These are phyloP conservation scores for Mycena filopes DNA, from an alignment of 768 basidiomycete species.

Conservation along the genomic window DNA sequence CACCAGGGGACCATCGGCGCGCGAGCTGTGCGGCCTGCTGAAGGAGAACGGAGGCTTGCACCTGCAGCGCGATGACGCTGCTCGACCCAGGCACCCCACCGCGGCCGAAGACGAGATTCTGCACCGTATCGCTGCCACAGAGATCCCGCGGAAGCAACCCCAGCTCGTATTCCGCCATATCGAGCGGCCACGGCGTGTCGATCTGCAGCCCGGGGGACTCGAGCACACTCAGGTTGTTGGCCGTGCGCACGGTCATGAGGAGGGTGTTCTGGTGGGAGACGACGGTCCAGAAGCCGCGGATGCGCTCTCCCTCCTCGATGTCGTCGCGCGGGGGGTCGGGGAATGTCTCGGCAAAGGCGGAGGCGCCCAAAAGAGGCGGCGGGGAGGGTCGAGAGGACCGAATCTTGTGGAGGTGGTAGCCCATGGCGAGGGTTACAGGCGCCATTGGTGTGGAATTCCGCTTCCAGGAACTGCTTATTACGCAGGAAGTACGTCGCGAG, in stretches of 20 bases:
- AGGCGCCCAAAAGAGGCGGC: slow-evolving; percentile 24
- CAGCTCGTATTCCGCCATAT: slow-evolving; percentile 26
- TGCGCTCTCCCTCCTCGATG: slow-evolving; percentile 36
- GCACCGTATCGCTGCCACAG: slow-evolving; percentile 23
- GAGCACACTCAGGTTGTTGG: slow-evolving; percentile 29
- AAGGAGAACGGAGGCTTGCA: slow-evolving; percentile 34
- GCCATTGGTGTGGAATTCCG: slow-evolving; percentile 32
- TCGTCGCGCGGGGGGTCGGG: slow-evolving; percentile 27
- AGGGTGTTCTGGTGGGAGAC: slow-evolving; percentile 31
- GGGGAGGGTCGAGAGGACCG: slow-evolving; percentile 25
- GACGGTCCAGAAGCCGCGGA: slow-evolving; percentile 37
- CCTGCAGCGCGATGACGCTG: slow-evolving; percentile 20
- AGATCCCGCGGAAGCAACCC: slow-evolving; percentile 15
- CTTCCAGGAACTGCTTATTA: slow-evolving; percentile 32
- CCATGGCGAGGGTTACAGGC: slow-evolving; percentile 30
- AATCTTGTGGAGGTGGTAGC: slow-evolving; percentile 31
- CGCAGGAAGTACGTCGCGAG: slow-evolving; percentile 32
- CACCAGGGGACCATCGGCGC: slow-evolving; percentile 29
- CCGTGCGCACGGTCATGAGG: slow-evolving; percentile 24
- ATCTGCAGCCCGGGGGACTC: slow-evolving; percentile 31
- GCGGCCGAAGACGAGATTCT: slow-evolving; percentile 19
- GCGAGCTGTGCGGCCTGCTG: slow-evolving; percentile 29
- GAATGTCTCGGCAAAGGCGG: slow-evolving; percentile 17
- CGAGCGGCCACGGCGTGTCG: slow-evolving; percentile 39
- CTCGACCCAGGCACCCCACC: slow-evolving; percentile 20